These are phyloP conservation scores for Colletotrichum agaves DNA, from an alignment of 2,329 filamentous ascomycete genomes.

Conservation along the genomic window DNA sequence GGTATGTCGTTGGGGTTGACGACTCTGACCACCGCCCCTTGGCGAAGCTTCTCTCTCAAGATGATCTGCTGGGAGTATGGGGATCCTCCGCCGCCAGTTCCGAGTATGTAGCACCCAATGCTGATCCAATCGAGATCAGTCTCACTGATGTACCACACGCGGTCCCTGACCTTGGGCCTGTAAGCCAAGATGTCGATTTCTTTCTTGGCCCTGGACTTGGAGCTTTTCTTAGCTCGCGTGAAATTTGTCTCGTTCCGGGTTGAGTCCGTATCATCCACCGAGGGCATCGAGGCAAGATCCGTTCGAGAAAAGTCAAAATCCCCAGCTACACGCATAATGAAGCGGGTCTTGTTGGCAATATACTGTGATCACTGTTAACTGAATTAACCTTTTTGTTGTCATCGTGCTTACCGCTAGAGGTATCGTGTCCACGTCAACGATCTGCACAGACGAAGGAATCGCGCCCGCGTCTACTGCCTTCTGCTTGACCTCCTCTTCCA, in stretches of 20 bases:
- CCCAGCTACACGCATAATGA: slow-evolving; percentile 69
- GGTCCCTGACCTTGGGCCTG: slow-evolving; percentile 59
- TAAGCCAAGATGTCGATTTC: slow-evolving; percentile 54
- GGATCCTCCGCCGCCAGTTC: slow-evolving; percentile 68
- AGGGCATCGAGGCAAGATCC: slow-evolving; percentile 37
- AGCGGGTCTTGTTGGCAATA: slow-evolving; percentile 63
- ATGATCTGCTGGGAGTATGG: slow-evolving; percentile 64
- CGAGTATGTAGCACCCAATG: slow-evolving; percentile 69
- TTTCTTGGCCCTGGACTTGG: slow-evolving; percentile 25
- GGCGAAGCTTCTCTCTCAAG: slow-evolving; percentile 60
- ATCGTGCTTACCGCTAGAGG: slow-evolving; percentile 58
- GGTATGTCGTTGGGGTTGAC: slow-evolving; percentile 61
- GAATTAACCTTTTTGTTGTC: slow-evolving; percentile 9
- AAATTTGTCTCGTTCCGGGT: not conserved
- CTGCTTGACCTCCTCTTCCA: slow-evolving; percentile 54
- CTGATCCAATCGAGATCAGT: slow-evolving; percentile 67
- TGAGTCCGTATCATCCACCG: not conserved
- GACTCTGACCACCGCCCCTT: slow-evolving; percentile 61
- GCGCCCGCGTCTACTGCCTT: slow-evolving; percentile 59
- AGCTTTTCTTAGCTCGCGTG: not conserved
- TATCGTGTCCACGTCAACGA: slow-evolving; percentile 64
- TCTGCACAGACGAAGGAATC: slow-evolving; percentile 52
- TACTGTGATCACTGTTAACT: slow-evolving; percentile 48
- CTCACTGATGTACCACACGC: slow-evolving; percentile 67
- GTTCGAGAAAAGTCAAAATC: slow-evolving; percentile 61